Conservation (phyloP, 2,329 filamentous ascomycete genomes). For the Tolypocladium inflatum region DNA sequence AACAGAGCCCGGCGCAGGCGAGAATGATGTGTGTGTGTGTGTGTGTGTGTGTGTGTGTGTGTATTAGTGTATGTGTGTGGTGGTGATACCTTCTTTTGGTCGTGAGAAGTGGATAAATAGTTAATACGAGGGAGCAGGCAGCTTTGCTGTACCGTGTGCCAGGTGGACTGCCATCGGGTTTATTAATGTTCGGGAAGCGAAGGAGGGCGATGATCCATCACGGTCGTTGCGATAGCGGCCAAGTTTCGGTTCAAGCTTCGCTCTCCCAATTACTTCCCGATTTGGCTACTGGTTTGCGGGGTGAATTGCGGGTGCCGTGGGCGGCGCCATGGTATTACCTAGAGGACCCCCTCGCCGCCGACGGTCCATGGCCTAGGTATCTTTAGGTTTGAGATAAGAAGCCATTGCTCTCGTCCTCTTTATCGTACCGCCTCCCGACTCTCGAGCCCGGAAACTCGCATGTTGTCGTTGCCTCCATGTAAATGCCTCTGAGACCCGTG, state of each 20-base stretch:
- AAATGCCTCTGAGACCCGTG: neutral
- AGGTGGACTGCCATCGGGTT: no score
- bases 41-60: no score
- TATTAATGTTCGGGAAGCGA: no score
- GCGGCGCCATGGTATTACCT: neutral
- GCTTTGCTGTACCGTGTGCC: no score
- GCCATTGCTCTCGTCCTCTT: neutral
- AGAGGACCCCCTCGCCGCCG: slow-evolving; percentile 1
- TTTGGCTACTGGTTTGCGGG: neutral
- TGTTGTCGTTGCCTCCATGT: neutral
- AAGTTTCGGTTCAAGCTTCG: neutral
- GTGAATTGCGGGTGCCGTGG: neutral
- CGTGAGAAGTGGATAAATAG: no score
- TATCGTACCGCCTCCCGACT: neutral
- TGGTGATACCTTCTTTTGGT: no score
- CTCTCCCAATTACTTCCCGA: neutral
- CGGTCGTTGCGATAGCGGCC: no score
- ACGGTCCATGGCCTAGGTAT: neutral
- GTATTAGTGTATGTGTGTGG: no score
- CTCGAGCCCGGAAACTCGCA: neutral
- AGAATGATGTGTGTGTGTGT: no score
- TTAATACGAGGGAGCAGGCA: no score
- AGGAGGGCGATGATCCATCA: no score
- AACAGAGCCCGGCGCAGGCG: no score
- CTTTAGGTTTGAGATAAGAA: neutral